These are phyloP conservation scores for Scorias spongiosa DNA, from an alignment of 2,329 filamentous ascomycete genomes.

Conservation along the genomic window DNA sequence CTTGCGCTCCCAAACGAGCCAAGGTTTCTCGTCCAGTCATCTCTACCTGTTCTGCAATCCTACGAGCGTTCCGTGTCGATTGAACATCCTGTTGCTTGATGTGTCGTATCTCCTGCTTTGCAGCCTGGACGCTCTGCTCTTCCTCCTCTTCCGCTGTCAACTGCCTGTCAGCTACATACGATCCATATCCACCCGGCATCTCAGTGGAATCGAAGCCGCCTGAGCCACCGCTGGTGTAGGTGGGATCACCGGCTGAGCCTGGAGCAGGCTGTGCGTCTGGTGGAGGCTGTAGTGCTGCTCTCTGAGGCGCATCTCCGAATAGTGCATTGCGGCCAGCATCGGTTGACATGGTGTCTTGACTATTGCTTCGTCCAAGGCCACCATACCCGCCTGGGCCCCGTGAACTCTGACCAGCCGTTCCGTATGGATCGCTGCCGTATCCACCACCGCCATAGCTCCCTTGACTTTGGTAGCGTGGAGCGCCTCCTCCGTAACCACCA, in stretches of 20 bases:
- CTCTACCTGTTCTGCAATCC: constrained; percentile 52
- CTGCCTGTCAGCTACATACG: constrained; percentile 46
- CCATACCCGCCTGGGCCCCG: constrained; percentile 39
- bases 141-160: constrained; percentile 70
- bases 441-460: constrained; percentile 26
- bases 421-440: constrained; percentile 39
- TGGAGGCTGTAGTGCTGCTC: constrained; percentile 34
- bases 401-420: constrained; percentile 24
- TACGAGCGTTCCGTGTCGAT: constrained; percentile 55
- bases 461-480: constrained; percentile 10
- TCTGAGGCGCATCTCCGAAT: constrained; percentile 43
- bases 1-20: constrained; percentile 59
- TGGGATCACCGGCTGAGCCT: constrained; percentile 9
- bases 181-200: constrained; percentile 11
- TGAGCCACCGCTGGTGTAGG: constrained; percentile 12
- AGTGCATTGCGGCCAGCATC: constrained; percentile 48
- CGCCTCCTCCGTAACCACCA: constrained; percentile 27
- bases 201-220: constrained; percentile 15
- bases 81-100: constrained; percentile 65
- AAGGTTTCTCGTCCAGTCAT: constrained; percentile 58
- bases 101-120: constrained; percentile 59
- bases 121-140: constrained; percentile 54
- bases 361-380: constrained; percentile 35
- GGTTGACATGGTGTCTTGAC: constrained; percentile 33
- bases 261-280: constrained; percentile 14